Evolutionary conservation across 768 basidiomycete species (phyloP).

Genomic region (Sarcodon sp.): DNA sequence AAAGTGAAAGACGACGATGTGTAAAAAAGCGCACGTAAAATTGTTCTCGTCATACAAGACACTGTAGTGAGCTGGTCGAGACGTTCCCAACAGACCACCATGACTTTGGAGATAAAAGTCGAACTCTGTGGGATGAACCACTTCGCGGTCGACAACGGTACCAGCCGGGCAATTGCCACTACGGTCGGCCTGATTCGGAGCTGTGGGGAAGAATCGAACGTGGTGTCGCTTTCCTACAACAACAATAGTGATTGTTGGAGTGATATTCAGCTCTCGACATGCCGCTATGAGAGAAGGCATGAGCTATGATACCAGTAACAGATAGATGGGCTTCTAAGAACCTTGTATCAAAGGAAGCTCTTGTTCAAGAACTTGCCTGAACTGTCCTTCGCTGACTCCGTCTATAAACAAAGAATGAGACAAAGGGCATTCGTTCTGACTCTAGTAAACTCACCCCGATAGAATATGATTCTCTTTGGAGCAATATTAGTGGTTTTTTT

Average conservation of each 20-base stretch:
- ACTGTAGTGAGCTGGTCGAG: conserved; percentile 50
- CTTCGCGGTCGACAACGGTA: conserved; percentile 61
- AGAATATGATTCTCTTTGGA: conserved; percentile 70
- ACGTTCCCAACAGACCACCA: conserved; percentile 67
- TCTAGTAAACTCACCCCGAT: conserved; percentile 35
- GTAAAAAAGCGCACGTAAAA: conserved; percentile 33
- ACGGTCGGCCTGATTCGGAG: conserved; percentile 35
- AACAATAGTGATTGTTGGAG: conserved; percentile 59
- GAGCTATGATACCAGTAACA: conserved; percentile 1
- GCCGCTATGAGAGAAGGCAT: conserved; percentile 31
- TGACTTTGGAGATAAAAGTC: conserved; percentile 76
- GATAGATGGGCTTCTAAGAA: conserved; percentile 14
- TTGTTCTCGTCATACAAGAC: conserved; percentile 41
- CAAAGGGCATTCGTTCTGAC: neutral
- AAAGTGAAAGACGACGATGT: neutral
- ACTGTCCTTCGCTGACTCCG: conserved; percentile 46
- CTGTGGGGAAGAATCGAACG: conserved; percentile 45
- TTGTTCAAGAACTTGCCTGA: conserved; percentile 33
- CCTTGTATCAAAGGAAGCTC: conserved; percentile 53
- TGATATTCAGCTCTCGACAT: conserved; percentile 42
- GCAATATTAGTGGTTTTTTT: conserved; percentile 25
- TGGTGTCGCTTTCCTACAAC: conserved; percentile 75
- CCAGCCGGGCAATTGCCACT: conserved; percentile 70
- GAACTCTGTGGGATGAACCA: conserved; percentile 58
- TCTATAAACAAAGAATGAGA: conserved; percentile 15